Evolutionary conservation across 2,329 filamentous ascomycete species (phyloP).

Genomic region (Trichothecium sympodiale): DNA sequence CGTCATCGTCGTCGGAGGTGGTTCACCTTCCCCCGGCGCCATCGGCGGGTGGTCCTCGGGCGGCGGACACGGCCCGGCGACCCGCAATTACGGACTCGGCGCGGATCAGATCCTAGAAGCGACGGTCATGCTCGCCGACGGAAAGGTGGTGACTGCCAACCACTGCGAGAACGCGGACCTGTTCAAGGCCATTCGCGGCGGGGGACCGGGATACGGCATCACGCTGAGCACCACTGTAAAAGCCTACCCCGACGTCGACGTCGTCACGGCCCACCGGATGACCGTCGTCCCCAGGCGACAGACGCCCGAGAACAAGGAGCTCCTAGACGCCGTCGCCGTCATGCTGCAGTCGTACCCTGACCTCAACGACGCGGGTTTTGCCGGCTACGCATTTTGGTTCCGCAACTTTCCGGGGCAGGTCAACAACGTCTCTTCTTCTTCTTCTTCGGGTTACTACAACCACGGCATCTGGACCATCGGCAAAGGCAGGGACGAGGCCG

Average conservation of each 20-base stretch:
- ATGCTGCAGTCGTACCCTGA: constrained; percentile 18
- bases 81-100: constrained; percentile 27
- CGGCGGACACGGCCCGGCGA: constrained; percentile 27
- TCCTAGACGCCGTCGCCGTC: constrained; percentile 14
- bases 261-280: constrained; percentile 13
- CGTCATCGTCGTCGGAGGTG: constrained; percentile 23
- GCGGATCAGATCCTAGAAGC: constrained; percentile 32
- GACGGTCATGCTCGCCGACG: constrained; percentile 26
- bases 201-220: constrained; percentile 23
- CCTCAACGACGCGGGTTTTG: constrained; percentile 18
- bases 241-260: constrained; percentile 20
- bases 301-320: constrained; percentile 13
- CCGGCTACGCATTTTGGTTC: constrained; percentile 17
- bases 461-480: constrained; percentile 17
- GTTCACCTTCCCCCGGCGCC: constrained; percentile 13
- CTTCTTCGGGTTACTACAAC: constrained; percentile 14
- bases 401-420: constrained; percentile 11
- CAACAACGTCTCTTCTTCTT: too few relatives aligned
- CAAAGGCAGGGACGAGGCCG: constrained; percentile 12
- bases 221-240: constrained; percentile 27
- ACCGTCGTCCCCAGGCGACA: constrained; percentile 10
- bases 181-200: constrained; percentile 27
- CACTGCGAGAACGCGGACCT: constrained; percentile 21
- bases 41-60: constrained; percentile 27
- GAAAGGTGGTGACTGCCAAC: constrained; percentile 20